Percentiles rank a stretch among this genome's conserved stretches.
Conservation (phyloP, 257 asterid species). For the Solanum chilense region DNA sequence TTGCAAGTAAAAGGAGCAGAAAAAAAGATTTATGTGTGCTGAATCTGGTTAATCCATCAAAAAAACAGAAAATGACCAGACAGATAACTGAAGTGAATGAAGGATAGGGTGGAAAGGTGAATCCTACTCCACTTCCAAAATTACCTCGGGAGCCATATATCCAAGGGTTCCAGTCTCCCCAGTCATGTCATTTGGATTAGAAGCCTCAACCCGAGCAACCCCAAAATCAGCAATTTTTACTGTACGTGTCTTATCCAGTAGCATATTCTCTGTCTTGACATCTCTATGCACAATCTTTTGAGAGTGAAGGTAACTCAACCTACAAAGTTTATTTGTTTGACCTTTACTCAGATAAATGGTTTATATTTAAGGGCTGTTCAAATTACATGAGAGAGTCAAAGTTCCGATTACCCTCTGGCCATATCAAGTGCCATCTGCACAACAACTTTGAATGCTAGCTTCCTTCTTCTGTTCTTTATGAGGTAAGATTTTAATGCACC, state of each 20-base stretch:
- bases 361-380: not conserved
- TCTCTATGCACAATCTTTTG: slow-evolving; percentile 83
- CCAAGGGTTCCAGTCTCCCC: slow-evolving; percentile 93
- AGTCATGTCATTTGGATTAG: slow-evolving; percentile 86
- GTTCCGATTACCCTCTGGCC: slow-evolving; percentile 56
- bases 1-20: too few relatives aligned
- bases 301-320: slow-evolving; percentile 83
- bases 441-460: slow-evolving; percentile 79
- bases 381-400: not conserved
- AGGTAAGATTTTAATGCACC: slow-evolving; percentile 78
- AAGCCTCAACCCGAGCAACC: slow-evolving; percentile 87
- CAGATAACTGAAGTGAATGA: not conserved
- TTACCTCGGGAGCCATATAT: slow-evolving; percentile 94
- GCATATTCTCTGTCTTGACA: slow-evolving; percentile 84
- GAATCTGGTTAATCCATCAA: not conserved
- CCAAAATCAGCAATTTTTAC: slow-evolving; percentile 90
- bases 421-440: slow-evolving; percentile 80
- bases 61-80: not conserved
- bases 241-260: slow-evolving; percentile 63
- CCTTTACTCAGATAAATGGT: not conserved
- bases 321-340: slow-evolving; percentile 10
- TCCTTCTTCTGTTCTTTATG: slow-evolving; percentile 63
- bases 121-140: not conserved
- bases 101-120: not conserved
- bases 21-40: not conserved